Conservation (phyloP, 352 stramenopile genomes). For the Phytophthora boehmeriae region DNA sequence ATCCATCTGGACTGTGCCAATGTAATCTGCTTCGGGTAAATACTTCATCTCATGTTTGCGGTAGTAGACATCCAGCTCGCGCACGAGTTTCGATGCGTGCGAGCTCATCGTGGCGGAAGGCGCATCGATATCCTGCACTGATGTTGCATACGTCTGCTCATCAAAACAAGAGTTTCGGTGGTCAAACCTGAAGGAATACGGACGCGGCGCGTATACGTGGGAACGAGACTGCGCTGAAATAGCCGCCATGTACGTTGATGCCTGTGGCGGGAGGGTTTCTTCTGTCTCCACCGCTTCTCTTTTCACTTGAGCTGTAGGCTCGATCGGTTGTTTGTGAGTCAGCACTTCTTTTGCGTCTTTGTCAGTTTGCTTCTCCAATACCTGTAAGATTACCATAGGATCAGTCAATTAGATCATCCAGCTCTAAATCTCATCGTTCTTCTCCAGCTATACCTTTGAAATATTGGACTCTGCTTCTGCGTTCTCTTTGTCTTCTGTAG, state of each 20-base stretch:
- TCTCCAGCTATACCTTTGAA: no score
- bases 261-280: constrained; percentile 24
- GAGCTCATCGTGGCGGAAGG: constrained; percentile 29
- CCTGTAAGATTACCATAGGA: no score
- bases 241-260: constrained; percentile 3
- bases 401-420: no score
- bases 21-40: constrained; percentile 61
- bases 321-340: no score
- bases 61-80: constrained; percentile 70
- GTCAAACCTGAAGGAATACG: constrained; percentile 63
- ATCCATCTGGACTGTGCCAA: constrained; percentile 91
- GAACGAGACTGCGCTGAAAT: background rate
- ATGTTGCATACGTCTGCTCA: constrained; percentile 50
- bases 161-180: constrained; percentile 79
- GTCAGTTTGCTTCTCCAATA: no score
- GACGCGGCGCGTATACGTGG: constrained; percentile 47
- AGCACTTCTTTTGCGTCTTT: no score
- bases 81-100: constrained; percentile 60
- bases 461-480: no score
- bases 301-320: constrained; percentile 14
- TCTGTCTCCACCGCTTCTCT: constrained; percentile 16
- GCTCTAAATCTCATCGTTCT: no score
- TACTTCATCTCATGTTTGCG: constrained; percentile 82
- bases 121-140: constrained; percentile 69
- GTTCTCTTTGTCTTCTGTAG: constrained; percentile 18